phyloP scores from a whole-genome alignment of 352 stramenopile genomes.

The Albugo candida region DNA sequence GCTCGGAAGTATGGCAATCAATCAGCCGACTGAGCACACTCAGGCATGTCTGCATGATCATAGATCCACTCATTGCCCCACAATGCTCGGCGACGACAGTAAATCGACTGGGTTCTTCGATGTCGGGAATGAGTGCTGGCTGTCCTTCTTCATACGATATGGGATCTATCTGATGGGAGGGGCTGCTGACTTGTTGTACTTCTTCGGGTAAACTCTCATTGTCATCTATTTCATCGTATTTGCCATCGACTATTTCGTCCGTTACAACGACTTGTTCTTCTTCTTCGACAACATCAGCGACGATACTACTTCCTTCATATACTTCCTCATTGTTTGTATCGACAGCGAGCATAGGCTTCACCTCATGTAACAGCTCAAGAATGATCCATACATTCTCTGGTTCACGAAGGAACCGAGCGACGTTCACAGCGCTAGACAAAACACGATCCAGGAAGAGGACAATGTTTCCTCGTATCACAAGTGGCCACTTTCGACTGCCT shows the following conservation, averaged over 20 bases:
- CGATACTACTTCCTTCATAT: slow-evolving; percentile 25
- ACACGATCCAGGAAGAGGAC: slow-evolving; percentile 67
- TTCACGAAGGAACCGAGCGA: slow-evolving; percentile 56
- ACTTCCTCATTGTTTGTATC: slow-evolving; percentile 41
- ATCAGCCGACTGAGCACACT: slow-evolving; percentile 65
- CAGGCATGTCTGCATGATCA: slow-evolving; percentile 78
- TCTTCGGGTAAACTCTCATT: slow-evolving; percentile 2
- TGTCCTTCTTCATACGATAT: background rate
- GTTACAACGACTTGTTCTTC: slow-evolving; percentile 28
- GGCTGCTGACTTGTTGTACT: background rate
- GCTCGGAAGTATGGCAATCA: slow-evolving; percentile 62
- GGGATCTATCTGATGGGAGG: background rate
- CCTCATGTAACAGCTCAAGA: slow-evolving; percentile 48
- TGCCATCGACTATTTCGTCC: slow-evolving; percentile 15
- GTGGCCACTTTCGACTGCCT: slow-evolving; percentile 18
- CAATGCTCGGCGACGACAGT: slow-evolving; percentile 61
- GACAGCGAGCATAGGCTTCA: slow-evolving; percentile 49
- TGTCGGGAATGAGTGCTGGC: background rate
- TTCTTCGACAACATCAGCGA: slow-evolving; percentile 14
- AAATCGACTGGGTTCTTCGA: slow-evolving; percentile 25
- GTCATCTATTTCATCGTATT: slow-evolving; percentile 32
- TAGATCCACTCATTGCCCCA: slow-evolving; percentile 58
- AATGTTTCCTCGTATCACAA: slow-evolving; percentile 67
- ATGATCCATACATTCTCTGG: slow-evolving; percentile 55
- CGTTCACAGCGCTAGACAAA: slow-evolving; percentile 58